Percentiles rank a stretch among this genome's conserved stretches.
These are phyloP conservation scores for Fibroporia radiculosa DNA, from an alignment of 768 basidiomycete species.

Conservation along the genomic window DNA sequence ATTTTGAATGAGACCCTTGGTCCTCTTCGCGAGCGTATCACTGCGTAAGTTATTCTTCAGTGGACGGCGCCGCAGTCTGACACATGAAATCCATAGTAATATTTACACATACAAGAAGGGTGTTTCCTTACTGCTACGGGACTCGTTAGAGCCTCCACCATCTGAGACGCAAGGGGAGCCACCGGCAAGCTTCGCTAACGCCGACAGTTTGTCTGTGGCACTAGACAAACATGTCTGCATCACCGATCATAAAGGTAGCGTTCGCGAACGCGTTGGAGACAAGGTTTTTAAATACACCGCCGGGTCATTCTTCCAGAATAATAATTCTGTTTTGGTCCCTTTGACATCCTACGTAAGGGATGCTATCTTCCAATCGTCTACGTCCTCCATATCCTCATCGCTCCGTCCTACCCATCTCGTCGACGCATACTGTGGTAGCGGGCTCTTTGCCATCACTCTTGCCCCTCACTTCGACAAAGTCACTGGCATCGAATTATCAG, in stretches of 20 bases:
- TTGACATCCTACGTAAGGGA: constrained; percentile 79
- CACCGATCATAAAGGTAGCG: constrained; percentile 69
- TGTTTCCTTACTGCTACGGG: constrained; percentile 85
- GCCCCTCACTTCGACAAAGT: constrained; percentile 67
- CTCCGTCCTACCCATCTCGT: constrained; percentile 72
- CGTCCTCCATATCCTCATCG: constrained; percentile 8
- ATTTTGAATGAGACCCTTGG: constrained; percentile 65
- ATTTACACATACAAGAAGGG: constrained; percentile 78
- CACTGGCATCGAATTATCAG: constrained; percentile 82
- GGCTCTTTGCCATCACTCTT: constrained; percentile 81
- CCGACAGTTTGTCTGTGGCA: constrained; percentile 1
- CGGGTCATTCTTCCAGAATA: constrained; percentile 97
- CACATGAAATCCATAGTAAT: constrained; percentile 41
- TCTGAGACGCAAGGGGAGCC: not conserved
- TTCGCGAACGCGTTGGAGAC: constrained; percentile 80
- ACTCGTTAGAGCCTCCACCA: constrained; percentile 49
- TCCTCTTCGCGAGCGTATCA: constrained; percentile 55
- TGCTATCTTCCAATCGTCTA: constrained; percentile 44
- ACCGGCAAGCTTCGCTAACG: constrained; percentile 21
- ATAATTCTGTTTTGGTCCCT: constrained; percentile 83
- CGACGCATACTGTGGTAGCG: constrained; percentile 90
- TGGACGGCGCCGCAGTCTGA: not conserved
- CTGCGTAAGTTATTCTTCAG: constrained; percentile 42
- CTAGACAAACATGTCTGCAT: constrained; percentile 68
- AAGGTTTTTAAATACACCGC: constrained; percentile 80